Percentiles rank a stretch among this genome's conserved stretches.
phyloP scores from a whole-genome alignment of 163 green algal species.

The Scenedesmus sp. region DNA sequence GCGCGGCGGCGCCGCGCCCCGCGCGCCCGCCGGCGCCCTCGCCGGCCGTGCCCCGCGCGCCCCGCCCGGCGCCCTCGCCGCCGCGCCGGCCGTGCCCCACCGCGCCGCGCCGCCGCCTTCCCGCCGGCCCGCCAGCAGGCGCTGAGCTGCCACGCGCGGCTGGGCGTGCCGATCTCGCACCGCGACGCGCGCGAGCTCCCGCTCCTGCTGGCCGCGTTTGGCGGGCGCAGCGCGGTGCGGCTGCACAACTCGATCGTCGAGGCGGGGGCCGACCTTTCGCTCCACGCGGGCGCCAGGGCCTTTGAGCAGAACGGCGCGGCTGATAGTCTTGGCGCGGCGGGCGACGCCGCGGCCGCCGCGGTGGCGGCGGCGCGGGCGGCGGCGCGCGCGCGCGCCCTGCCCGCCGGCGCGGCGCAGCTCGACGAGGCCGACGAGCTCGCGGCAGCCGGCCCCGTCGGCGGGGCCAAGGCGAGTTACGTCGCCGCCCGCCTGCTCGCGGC shows the following conservation, averaged over 20 bases:
- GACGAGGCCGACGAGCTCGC: conserved; percentile 11
- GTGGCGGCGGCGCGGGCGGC: background rate
- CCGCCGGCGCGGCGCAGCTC: background rate
- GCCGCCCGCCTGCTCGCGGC: conserved; percentile 28
- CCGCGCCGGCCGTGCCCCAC: no score
- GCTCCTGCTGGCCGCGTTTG: background rate
- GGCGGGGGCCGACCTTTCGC: background rate
- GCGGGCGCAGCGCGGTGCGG: conserved; percentile 14
- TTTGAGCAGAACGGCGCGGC: no score
- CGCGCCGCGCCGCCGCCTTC: no score
- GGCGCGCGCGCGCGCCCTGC: background rate
- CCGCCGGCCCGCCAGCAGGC: background rate
- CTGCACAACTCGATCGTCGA: conserved; percentile 25
- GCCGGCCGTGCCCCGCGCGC: no score
- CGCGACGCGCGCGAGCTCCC: conserved; percentile 21
- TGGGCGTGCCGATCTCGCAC: conserved; percentile 23
- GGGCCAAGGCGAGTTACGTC: conserved; percentile 22
- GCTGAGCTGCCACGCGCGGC: conserved; percentile 18
- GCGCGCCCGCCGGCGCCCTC: no score
- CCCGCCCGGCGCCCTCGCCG: no score
- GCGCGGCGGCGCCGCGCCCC: no score
- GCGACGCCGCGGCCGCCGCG: no score
- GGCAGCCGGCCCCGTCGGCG: conserved; percentile 18
- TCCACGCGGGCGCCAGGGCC: background rate
- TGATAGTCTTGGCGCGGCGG: no score